A percentile compares a stretch with the other conserved stretches of the same genome.
These are phyloP conservation scores for Salpingoeca rosetta DNA, from an alignment of 78 protist genomes.

Conservation along the genomic window DNA sequence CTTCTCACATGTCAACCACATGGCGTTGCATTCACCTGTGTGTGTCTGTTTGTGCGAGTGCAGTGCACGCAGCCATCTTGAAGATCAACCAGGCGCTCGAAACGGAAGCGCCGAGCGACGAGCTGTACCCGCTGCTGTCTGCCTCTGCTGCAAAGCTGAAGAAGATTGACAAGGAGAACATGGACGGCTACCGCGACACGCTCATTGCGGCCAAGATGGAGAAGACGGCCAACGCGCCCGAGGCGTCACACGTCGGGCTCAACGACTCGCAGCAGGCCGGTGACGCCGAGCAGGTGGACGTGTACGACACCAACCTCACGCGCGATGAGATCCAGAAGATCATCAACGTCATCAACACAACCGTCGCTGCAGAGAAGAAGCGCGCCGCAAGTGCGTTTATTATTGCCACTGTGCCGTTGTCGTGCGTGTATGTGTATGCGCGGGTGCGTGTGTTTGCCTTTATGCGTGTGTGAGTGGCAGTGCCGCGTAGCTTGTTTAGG, in stretches of 20 bases:
- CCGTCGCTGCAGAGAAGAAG: neutral
- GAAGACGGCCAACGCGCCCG: neutral
- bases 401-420: too few species aligned
- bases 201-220: neutral
- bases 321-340: conserved; percentile 14
- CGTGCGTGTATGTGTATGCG: too few species aligned
- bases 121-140: neutral
- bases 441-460: too few species aligned
- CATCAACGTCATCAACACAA: conserved; percentile 2
- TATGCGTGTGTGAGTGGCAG: too few species aligned
- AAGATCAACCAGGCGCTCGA: conserved; percentile 14
- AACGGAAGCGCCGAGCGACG: conserved; percentile 1
- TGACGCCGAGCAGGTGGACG: neutral
- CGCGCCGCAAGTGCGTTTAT: neutral
- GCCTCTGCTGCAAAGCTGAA: neutral
- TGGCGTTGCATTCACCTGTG: too few species aligned
- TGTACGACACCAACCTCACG: conserved; percentile 22
- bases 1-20: too few species aligned
- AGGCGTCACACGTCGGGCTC: neutral
- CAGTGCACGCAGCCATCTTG: conserved; percentile 31
- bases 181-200: neutral
- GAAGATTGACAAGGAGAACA: neutral
- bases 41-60: too few species aligned
- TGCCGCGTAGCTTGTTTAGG: too few species aligned
- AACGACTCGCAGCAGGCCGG: neutral